These are phyloP conservation scores for Lactarius indigo DNA, from an alignment of 768 basidiomycete species.

Conservation along the genomic window DNA sequence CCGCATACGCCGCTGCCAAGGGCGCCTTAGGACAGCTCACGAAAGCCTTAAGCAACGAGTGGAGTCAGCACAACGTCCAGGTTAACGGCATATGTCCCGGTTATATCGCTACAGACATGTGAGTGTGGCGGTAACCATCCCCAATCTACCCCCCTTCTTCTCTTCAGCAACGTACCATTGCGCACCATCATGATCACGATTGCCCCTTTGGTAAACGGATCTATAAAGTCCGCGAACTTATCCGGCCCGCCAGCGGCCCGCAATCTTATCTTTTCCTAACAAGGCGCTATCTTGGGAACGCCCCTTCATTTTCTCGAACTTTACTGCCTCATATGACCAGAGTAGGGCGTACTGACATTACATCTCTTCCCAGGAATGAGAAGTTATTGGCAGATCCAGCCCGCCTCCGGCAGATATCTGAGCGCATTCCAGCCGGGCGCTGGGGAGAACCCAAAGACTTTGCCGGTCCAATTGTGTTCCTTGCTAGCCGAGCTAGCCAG, in stretches of 20 bases:
- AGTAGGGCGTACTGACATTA: slow-evolving; percentile 12
- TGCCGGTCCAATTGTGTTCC: slow-evolving; percentile 62
- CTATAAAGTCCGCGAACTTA: slow-evolving; percentile 3
- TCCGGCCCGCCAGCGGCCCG: slow-evolving; percentile 25
- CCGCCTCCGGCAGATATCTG: slow-evolving; percentile 62
- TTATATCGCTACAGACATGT: slow-evolving; percentile 90
- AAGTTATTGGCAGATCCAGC: slow-evolving; percentile 58
- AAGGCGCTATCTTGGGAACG: not conserved
- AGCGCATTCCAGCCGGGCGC: slow-evolving; percentile 63
- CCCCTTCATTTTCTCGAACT: slow-evolving; percentile 11
- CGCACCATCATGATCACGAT: slow-evolving; percentile 10
- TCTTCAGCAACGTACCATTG: slow-evolving; percentile 13
- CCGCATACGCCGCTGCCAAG: slow-evolving; percentile 91
- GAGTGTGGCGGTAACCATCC: slow-evolving; percentile 27
- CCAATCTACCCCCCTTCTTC: slow-evolving; percentile 9
- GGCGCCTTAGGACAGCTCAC: slow-evolving; percentile 83
- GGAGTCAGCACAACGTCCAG: slow-evolving; percentile 84
- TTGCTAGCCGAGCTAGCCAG: slow-evolving; percentile 59
- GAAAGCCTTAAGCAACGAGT: slow-evolving; percentile 90
- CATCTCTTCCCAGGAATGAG: slow-evolving; percentile 49
- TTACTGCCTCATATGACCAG: slow-evolving; percentile 17
- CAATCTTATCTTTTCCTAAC: slow-evolving; percentile 20
- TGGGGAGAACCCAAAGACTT: slow-evolving; percentile 69
- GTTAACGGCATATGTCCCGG: slow-evolving; percentile 88
- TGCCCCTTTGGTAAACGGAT: slow-evolving; percentile 14